Base-by-base conservation (phyloP, 768 basidiomycete species). In the Lentinula sp. region DNA sequence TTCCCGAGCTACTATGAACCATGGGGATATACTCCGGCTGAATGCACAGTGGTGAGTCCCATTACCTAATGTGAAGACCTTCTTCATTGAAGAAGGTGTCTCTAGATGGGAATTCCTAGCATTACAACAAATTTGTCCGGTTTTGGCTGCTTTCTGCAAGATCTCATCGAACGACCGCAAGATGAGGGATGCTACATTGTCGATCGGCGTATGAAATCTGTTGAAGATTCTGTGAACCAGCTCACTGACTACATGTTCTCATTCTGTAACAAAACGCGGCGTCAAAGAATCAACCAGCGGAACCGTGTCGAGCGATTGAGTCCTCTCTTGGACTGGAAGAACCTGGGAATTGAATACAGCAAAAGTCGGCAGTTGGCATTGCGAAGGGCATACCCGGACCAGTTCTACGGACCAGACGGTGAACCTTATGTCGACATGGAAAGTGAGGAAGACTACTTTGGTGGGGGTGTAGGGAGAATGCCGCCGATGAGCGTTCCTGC, bases 1-100 rank as follows among this genome's bases (percentile, higher is more conserved):
- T 99, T 99, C 83, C 96, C 97, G 2, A 93, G 89, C 65, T 98
- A 98, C 70, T 98, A 97, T 70, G 92, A 95, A 75, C 93, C 93
- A 3, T 94, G 93, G 93, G 93, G 93, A 0, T 97, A 97, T 70
- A 97, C 94, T 1, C 96, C 96, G 0, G 96, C 96, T 1, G 96
- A 98, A 71, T 98, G 97, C 71, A 98, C 97, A n/a, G 97, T 99
- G 40, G 89, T 90, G 75, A 65, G 88, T 78, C 32, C 52, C 39
- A 21, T 37, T 57, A 23, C n/a, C 45, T 32, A 35, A 10, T 18
- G 21, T 21, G 21, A 21, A 21, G 21, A 54, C 3, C 51, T 28
- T 51, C 18, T 10, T 37, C 32, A 18, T 21, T 5, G 31, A 11
- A 53, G 46, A 11, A 55, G 57, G 59, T 65, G 39, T 49, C 51